A percentile compares a stretch with the other conserved stretches of the same genome.
These are phyloP conservation scores for Micractinium conductrix DNA, from an alignment of 139 green algal species.

Conservation along the genomic window DNA sequence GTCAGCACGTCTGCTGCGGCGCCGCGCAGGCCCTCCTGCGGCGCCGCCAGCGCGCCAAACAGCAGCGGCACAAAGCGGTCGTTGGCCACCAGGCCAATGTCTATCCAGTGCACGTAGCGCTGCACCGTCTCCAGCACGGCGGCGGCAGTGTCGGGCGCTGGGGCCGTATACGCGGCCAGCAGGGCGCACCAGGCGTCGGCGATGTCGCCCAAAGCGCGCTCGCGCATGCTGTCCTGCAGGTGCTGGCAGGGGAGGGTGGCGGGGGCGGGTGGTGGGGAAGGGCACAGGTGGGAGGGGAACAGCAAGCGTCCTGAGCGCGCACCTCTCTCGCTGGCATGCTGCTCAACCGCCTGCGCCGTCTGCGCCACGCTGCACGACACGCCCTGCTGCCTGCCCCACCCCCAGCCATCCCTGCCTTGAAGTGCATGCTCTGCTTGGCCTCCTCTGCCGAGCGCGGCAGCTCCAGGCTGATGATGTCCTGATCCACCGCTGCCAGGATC, in stretches of 20 bases:
- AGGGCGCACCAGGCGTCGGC: slow-evolving; percentile 70
- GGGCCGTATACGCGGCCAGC: slow-evolving; percentile 52
- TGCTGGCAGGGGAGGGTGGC: no score
- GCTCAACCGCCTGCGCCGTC: no score
- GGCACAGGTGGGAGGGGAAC: no score
- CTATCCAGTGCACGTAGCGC: slow-evolving; percentile 94
- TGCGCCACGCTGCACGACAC: no score
- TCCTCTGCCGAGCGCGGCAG: slow-evolving; percentile 82
- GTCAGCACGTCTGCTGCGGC: slow-evolving; percentile 78
- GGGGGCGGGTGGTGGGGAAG: no score
- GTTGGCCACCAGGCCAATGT: slow-evolving; percentile 92
- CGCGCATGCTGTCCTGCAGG: slow-evolving; percentile 95
- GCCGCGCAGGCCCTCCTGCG: slow-evolving; percentile 44
- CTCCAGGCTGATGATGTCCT: slow-evolving; percentile 92
- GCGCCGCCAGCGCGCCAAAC: slow-evolving; percentile 55
- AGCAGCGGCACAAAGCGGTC: slow-evolving; percentile 83
- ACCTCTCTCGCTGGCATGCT: no score
- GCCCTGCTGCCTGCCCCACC: no score
- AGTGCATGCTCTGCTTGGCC: slow-evolving; percentile 76
- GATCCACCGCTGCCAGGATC: slow-evolving; percentile 88
- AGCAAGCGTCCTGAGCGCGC: no score
- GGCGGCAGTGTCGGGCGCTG: slow-evolving; percentile 61
- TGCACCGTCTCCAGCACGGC: slow-evolving; percentile 70
- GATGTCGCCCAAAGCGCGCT: slow-evolving; percentile 82
- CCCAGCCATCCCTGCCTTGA: no score